These are phyloP conservation scores for Sanghuangporus baumii DNA, from an alignment of 1,284 basidiomycete species.

Conservation along the genomic window DNA sequence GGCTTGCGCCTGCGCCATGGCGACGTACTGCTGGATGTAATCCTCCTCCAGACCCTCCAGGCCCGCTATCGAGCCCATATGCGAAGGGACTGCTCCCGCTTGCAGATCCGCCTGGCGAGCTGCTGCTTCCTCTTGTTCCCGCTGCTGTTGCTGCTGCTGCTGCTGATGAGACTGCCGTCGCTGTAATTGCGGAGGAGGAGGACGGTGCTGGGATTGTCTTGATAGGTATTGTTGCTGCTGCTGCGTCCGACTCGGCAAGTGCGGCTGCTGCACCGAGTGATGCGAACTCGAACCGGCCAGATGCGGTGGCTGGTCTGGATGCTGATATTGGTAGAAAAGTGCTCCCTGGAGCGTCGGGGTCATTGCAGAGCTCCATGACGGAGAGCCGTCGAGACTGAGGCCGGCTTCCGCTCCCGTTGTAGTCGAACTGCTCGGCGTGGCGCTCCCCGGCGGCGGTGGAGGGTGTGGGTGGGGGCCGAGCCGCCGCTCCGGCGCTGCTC, in stretches of 20 bases:
- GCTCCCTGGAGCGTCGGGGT: conserved; percentile 31
- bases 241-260: conserved; percentile 25
- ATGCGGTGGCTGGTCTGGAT: conserved; percentile 42
- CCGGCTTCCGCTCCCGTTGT: conserved; percentile 50
- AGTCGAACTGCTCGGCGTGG: conserved; percentile 22
- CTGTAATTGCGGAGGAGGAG: conserved; percentile 20
- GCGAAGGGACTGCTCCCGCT: conserved; percentile 2
- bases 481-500: conserved; percentile 15
- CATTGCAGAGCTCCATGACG: conserved; percentile 83
- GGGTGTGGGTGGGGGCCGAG: conserved; percentile 21
- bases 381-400: conserved; percentile 72
- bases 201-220: neutral
- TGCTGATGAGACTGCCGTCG: conserved; percentile 1
- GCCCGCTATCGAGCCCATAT: conserved; percentile 1
- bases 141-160: conserved; percentile 21
- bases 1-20: conserved; percentile 21
- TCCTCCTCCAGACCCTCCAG: conserved; percentile 4
- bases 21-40: conserved; percentile 6
- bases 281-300: conserved; percentile 42
- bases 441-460: conserved; percentile 26
- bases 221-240: conserved; percentile 19
- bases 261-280: conserved; percentile 40
- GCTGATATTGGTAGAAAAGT: conserved; percentile 21
- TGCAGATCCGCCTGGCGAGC: conserved; percentile 5
- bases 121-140: neutral